These are phyloP conservation scores for Meyerozyma smithsonii DNA, from an alignment of 1,139 yeast genomes.

Conservation along the genomic window DNA sequence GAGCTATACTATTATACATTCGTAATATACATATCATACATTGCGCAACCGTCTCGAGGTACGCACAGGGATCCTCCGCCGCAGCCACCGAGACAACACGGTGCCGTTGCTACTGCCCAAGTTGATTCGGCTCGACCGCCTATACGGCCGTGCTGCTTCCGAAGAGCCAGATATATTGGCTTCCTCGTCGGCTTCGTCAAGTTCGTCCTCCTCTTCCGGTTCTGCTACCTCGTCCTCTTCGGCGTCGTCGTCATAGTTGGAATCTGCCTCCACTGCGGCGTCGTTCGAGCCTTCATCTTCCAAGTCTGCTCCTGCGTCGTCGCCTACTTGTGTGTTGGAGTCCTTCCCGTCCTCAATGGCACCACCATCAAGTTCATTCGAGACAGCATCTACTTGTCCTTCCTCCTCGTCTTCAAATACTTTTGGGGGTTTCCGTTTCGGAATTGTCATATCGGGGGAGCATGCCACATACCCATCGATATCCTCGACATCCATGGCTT, in stretches of 20 bases:
- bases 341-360: not conserved
- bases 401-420: constrained; percentile 9
- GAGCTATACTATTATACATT: constrained; percentile 4
- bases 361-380: too few species aligned
- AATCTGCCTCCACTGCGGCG: constrained; percentile 5
- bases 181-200: constrained; percentile 9
- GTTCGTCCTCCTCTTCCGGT: constrained; percentile 13
- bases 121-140: not conserved
- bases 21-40: constrained; percentile 10
- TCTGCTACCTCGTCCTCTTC: constrained; percentile 25
- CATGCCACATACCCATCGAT: constrained; percentile 25
- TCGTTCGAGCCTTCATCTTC: constrained; percentile 4
- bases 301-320: not conserved
- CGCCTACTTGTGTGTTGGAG: not conserved
- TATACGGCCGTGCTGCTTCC: not conserved
- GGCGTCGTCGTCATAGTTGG: constrained; percentile 8
- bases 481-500: constrained; percentile 12
- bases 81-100: constrained; percentile 1
- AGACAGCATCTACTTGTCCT: too few species aligned
- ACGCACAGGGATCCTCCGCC: not conserved
- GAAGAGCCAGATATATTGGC: constrained; percentile 11
- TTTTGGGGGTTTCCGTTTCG: constrained; percentile 12
- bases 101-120: constrained; percentile 1
- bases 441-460: constrained; percentile 24
- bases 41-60: not conserved